Percentiles rank a stretch among this genome's conserved stretches.
These are phyloP conservation scores for Eimeria tenella DNA, from an alignment of 169 alveolate species.

Conservation along the genomic window DNA sequence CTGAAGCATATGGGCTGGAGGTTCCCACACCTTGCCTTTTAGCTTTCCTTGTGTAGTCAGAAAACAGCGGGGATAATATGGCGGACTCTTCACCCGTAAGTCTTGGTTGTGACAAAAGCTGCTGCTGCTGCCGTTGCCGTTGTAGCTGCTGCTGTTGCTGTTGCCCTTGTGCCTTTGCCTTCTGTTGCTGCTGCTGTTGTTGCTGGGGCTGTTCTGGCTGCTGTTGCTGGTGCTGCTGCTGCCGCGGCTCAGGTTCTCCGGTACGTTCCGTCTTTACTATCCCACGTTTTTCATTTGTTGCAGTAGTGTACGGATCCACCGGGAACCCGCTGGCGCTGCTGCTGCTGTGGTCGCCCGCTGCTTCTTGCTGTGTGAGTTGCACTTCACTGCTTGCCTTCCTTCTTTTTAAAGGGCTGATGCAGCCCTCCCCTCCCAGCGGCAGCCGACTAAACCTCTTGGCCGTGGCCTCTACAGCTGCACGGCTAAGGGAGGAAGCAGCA, in stretches of 20 bases:
- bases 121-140: background rate
- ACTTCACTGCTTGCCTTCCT: background rate
- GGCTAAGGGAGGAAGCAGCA: constrained; percentile 10
- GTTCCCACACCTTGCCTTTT: too few relatives aligned
- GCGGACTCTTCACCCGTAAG: too few relatives aligned
- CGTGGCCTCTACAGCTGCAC: background rate
- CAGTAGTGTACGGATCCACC: background rate
- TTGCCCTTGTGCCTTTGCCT: background rate
- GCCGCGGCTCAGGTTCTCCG: background rate
- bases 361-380: background rate
- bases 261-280: background rate
- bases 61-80: too few relatives aligned
- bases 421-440: background rate
- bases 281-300: background rate
- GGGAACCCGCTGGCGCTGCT: background rate
- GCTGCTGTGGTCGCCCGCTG: background rate
- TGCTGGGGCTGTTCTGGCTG: background rate
- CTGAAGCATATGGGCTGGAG: too few relatives aligned
- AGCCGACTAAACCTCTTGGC: background rate
- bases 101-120: too few relatives aligned
- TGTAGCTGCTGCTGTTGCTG: background rate
- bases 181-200: background rate
- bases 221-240: background rate
- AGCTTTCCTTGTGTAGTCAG: too few relatives aligned
- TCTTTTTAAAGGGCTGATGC: background rate